Base-by-base conservation (phyloP, 768 basidiomycete genomes). In the Boletus reticulatus region DNA sequence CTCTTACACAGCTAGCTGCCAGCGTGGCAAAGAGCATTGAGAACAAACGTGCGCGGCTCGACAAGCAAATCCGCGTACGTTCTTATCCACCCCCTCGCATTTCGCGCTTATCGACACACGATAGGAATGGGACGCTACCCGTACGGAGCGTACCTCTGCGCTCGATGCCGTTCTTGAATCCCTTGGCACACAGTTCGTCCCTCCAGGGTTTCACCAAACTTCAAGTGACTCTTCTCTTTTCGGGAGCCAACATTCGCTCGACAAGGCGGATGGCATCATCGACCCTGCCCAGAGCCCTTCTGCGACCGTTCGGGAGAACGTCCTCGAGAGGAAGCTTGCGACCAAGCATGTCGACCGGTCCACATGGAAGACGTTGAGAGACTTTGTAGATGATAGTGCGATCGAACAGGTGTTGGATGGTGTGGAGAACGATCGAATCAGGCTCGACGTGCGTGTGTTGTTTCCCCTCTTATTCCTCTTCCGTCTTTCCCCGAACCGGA, bases 321-420 rank as follows among this genome's bases (percentile, higher is more conserved):
- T 45, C 6, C 57, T 65, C 24, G 61, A 63, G 22, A 60, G 46
- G 50, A 64, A 67, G 31, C 58, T 50, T 12, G 48, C 58, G 6
- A 60, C 53, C 4, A 62, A 59, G 31, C 56, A 61, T 53, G 65
- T 63, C 24, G 84, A 87, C 61, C 75, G 84, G 54, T 77, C 75
- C 39, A 77, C 74, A 32, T 92, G 91, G 91, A 93, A 91, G 76
- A 89, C 87, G 0, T 66, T 93, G 34, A 81, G 92, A 34, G 90
- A 93, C 66, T 93, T 94, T 68, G 88, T 92, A 36, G 89, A 92
- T 62, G 92, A 94, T 61, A 79, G 84, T 31, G 87, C 84, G 8
- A 84, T 93, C 37, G 92, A 94, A 50, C 87, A 89, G 58, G 78
- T 84, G 19, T 66, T 88, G 44, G 92, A 93, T 51, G 77, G 76